Evolutionary conservation across 2,329 filamentous ascomycete species (phyloP), one percentile per base, ranked within the genome.

Genomic region (Paraconiothyrium brasiliense): DNA sequence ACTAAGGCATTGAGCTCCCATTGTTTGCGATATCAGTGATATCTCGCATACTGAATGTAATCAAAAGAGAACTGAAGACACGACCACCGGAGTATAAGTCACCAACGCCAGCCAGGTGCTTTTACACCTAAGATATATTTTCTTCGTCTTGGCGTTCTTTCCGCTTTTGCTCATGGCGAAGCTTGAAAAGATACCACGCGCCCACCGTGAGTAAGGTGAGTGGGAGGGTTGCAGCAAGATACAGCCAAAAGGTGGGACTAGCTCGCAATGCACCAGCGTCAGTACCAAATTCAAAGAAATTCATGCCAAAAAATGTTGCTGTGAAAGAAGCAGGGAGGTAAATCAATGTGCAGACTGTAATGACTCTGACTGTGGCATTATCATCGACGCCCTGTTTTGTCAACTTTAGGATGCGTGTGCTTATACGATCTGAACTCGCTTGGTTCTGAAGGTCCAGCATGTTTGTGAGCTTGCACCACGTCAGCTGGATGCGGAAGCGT

Each of bases 311-410:
- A 11, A 24, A 46, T 4, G n/a, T 59, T 1, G 65, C 65, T 41
- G 60, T 65, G 55, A 67, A 69, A 1, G 62, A 64, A 8, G 65
- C 58, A 7, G 66, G 66, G 1, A 69, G 59, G 47, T 69, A 69
- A 30, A 69, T 66, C 43, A 69, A 30, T 8, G 66, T 66, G 44
- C 54, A 64, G 13, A 69, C 22, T 4, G 65, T 69, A 20, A 69
- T 66, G 16, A 59, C 57, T 20, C 34, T 57, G 14, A 50, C 44
- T 35, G 57, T 64, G 0, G 48, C 48, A 22, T 57, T 59, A 11
- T 48, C 39, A 46, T 56, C 44, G 3, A 54, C 57, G 24, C 51
- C 35, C 3, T 10, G 3, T 10, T 14, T 37, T 6, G 35, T 37
- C 8, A 37, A 37, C 10, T 10, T 14, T 3, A 37, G 8, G 10